Evolutionary conservation across 208 protist genomes (phyloP).

Genomic region (Trypanosoma lewisi): DNA sequence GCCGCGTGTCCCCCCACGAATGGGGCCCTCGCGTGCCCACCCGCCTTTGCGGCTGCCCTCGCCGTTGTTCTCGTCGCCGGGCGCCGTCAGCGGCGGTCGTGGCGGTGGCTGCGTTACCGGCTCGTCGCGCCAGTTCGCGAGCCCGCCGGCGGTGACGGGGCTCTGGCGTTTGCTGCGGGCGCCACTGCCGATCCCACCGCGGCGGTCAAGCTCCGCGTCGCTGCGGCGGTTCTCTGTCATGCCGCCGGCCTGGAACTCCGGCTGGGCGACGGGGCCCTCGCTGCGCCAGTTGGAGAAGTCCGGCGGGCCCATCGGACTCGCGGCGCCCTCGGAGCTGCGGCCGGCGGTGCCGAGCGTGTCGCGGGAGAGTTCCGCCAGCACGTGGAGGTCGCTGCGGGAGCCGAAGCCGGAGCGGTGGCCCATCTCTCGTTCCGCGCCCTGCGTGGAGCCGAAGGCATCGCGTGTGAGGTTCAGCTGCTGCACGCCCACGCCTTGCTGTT

Average conservation of each 20-base stretch:
- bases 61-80: constrained; percentile 1
- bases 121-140: constrained; percentile 72
- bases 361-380: constrained; percentile 55
- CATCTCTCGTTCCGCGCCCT: constrained; percentile 29
- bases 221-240: constrained; percentile 28
- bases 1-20: constrained; percentile 23
- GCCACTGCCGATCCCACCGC: constrained; percentile 23
- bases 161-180: constrained; percentile 12
- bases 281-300: constrained; percentile 64
- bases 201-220: constrained; percentile 30
- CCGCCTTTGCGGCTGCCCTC: constrained; percentile 4
- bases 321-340: constrained; percentile 30
- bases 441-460: constrained; percentile 64
- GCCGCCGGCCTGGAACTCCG: constrained; percentile 30
- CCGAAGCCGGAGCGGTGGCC: constrained; percentile 54
- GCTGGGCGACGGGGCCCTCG: constrained; percentile 44
- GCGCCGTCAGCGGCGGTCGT: neutral
- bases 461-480: constrained; percentile 53
- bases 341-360: constrained; percentile 67
- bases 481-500: constrained; percentile 28
- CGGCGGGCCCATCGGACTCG: constrained; percentile 20
- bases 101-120: constrained; percentile 41
- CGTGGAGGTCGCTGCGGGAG: constrained; percentile 46
- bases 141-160: constrained; percentile 21
- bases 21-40: constrained; percentile 20